Evolutionary conservation across 352 stramenopile species (phyloP), one percentile per base, ranked within the genome.

Genomic region (Stephanocyclus meneghinianus): DNA sequence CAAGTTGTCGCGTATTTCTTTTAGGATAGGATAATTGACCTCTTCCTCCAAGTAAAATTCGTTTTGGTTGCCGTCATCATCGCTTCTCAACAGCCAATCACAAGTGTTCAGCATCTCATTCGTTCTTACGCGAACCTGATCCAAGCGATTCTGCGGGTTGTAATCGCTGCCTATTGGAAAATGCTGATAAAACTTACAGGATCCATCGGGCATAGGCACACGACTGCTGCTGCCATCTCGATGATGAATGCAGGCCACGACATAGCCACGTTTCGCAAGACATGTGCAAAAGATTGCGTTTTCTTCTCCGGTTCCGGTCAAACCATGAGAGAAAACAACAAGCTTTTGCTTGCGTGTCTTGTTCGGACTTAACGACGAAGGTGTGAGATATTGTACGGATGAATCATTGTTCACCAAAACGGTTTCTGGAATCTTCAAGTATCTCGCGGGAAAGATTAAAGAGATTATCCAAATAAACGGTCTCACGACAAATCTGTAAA

Each of bases 231-330:
- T 85, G 16, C 82, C 82, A 68, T 88, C 82, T 10, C 74, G 69
- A 78, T 88, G 82, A 73, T 86, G 78, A 15, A 88, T 70, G n/a
- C 18, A 72, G 9, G 67, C 75, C 1, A 88, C 82, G 21, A 88
- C 69, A 64, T 76, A 80, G 32, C 82, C 82, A 13, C 69, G 42
- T 74, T 80, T 76, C 2, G 82, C 82, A 35, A 83, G 83, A 26
- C 61, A 61, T 45, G 75, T 50, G 40, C 51, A 79, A 44, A 86
- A 80, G 13, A 76, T 44, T 9, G 56, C 51, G 65, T 88, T 88
- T 70, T 88, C 82, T 76, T 88, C 74, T 7, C 78, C 78, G 0
- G 82, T 88, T 29, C 78, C 78, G 15, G 82, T 88, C 53, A 88
- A 61, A 13, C 82, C 82, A 63, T 88, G 82, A 8, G 70, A 83